A percentile compares a stretch with the other conserved stretches of the same genome.
phyloP scores from a whole-genome alignment of 306 rosid genomes.

The cucumber (Cucumis sativus) region DNA sequence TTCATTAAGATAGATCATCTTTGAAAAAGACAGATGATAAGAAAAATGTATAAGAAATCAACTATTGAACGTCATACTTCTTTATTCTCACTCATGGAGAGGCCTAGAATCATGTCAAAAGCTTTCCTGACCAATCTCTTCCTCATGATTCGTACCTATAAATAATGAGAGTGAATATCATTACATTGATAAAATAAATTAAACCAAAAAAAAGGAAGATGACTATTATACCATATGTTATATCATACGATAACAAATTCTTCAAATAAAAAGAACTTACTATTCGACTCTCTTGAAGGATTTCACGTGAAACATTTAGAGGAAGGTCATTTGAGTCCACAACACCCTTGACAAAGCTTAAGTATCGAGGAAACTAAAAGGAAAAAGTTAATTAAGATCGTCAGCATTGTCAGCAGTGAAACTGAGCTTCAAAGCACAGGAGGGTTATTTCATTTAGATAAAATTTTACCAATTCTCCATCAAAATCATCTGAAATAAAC shows the following conservation, averaged over 20 bases:
- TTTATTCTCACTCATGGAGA: constrained; percentile 83
- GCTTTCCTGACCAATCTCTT: constrained; percentile 90
- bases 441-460: not conserved
- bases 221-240: not conserved
- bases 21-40: not conserved
- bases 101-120: constrained; percentile 92
- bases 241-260: not conserved
- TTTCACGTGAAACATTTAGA: constrained; percentile 93
- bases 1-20: not conserved
- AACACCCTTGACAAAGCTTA: constrained; percentile 91
- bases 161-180: not conserved
- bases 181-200: not conserved
- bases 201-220: not conserved
- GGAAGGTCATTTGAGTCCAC: constrained; percentile 98
- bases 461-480: constrained; percentile 83
- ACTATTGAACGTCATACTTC: constrained; percentile 32
- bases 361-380: constrained; percentile 79
- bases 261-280: constrained; percentile 30
- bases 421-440: not conserved
- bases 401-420: constrained; percentile 7
- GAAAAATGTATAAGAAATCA: constrained; percentile 4
- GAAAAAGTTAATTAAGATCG: constrained; percentile 10
- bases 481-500: constrained; percentile 94
- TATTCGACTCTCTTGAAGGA: constrained; percentile 94
- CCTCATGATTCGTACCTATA: constrained; percentile 91